These are phyloP conservation scores for Taphrina sp. DNA, from an alignment of 1,139 yeast genomes.

Conservation along the genomic window DNA sequence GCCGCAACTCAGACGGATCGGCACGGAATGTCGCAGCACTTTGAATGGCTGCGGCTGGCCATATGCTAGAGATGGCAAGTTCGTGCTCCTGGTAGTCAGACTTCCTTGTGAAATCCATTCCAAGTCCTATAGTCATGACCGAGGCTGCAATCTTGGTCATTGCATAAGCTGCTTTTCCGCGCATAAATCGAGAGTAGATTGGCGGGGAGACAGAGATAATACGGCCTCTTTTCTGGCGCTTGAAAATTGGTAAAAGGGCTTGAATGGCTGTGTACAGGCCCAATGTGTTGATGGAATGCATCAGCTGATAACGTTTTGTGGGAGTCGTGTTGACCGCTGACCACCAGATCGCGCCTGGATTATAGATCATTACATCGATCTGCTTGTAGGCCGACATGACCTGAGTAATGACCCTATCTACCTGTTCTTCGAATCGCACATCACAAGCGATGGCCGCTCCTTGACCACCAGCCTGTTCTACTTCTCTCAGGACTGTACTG, in stretches of 20 bases:
- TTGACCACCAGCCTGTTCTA: neutral
- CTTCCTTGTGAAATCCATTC: slow-evolving; percentile 6
- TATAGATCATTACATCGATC: slow-evolving; percentile 13
- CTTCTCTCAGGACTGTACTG: slow-evolving; percentile 11
- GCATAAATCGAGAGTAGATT: slow-evolving; percentile 18
- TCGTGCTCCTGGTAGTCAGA: neutral
- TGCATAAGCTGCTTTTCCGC: slow-evolving; percentile 23
- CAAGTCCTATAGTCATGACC: neutral
- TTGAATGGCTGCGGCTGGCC: slow-evolving; percentile 22
- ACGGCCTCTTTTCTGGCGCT: slow-evolving; percentile 2
- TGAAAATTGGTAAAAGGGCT: slow-evolving; percentile 3
- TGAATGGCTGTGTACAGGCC: slow-evolving; percentile 16
- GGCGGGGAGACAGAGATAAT: slow-evolving; percentile 16
- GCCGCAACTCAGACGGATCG: neutral
- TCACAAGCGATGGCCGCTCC: slow-evolving; percentile 12
- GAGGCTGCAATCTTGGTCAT: slow-evolving; percentile 10
- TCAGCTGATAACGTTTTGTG: slow-evolving; percentile 12
- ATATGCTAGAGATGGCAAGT: slow-evolving; percentile 10
- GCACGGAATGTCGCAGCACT: slow-evolving; percentile 16
- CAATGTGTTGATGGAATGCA: slow-evolving; percentile 11
- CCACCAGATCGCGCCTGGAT: slow-evolving; percentile 27
- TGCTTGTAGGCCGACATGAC: slow-evolving; percentile 4
- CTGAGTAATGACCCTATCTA: neutral
- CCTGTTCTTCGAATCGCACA: slow-evolving; percentile 7
- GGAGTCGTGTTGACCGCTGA: slow-evolving; percentile 13